Base-by-base conservation (phyloP, 305 asterid genomes). In the Fraxinus latifolia region DNA sequence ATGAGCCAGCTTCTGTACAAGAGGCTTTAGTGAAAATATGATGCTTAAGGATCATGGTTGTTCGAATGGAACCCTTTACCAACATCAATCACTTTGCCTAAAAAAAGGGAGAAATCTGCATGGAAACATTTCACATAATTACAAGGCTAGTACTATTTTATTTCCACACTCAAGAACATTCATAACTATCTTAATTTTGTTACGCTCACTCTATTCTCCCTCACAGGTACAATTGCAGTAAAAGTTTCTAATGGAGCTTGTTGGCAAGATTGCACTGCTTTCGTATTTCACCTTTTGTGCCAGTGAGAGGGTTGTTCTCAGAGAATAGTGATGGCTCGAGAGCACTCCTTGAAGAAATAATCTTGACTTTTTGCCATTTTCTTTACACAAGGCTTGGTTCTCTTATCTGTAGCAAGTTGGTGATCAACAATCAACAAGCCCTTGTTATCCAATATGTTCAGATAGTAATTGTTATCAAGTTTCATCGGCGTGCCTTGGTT, bases 401-500 rank as follows among this genome's bases (percentile, higher is more conserved):
- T 88, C 87, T 86, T 89, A 83, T 95, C 95, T 0, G 88, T 90
- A 23, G 92, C 98, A 53, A 96, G 85, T 77, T 93, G 97, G 75
- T 96, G 98, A 58, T 96, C 99, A 23, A 96, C 98, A 3, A 93
- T 88, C 88, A 95, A 53, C 81, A 95, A 55, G 0, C 99, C 98
- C 83, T 92, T 96, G 92, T 96, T 94, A 77, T 94, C 92, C 88
- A 96, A 47, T 60, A 96, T 92, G 94, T 96, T 94, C 21, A 91
- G 83, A 89, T 96, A 95, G 86, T 95, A 94, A 77, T 95, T 89
- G 90, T 95, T 95, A 91, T 95, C 97, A 27, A 95, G 96, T 42
- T 85, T 88, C 99, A 95, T 94, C 1, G 97, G 98, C 0, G 99
- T 95, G 79, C 99, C 98, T 4, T 97, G 89, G 81, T 95, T 98